Conservation (phyloP, 2,329 filamentous ascomycete genomes). For the Orbilia javanica region DNA sequence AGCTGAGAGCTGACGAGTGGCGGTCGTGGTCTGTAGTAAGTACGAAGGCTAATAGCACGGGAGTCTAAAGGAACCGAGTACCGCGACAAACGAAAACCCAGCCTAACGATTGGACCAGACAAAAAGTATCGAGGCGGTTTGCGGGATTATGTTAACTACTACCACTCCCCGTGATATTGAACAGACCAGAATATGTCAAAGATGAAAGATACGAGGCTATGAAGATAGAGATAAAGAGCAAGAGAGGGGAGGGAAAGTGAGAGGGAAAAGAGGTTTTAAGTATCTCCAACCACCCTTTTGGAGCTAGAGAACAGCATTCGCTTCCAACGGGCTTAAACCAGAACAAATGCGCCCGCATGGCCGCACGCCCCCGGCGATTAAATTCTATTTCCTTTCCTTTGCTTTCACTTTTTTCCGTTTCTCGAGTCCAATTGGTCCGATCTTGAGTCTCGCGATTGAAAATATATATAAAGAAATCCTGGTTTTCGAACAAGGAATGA, state of each 20-base stretch:
- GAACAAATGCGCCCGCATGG: slow-evolving; percentile 17
- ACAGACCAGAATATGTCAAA: background rate
- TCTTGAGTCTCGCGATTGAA: background rate
- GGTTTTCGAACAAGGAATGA: slow-evolving; percentile 16
- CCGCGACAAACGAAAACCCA: slow-evolving; percentile 23
- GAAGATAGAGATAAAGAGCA: slow-evolving; percentile 10
- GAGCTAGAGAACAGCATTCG: slow-evolving; percentile 24
- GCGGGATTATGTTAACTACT: slow-evolving; percentile 4
- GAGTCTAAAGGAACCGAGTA: background rate
- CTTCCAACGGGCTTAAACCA: slow-evolving; percentile 43
- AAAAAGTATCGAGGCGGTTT: slow-evolving; percentile 28
- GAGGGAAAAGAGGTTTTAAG: slow-evolving; percentile 29
- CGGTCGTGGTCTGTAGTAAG: too few relatives aligned
- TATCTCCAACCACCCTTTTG: slow-evolving; percentile 44
- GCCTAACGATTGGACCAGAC: background rate
- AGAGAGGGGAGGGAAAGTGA: slow-evolving; percentile 1
- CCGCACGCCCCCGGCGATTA: slow-evolving; percentile 43
- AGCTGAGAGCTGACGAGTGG: background rate
- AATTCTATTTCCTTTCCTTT: background rate
- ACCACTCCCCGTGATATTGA: background rate
- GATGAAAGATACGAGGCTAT: too few relatives aligned
- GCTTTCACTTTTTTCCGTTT: background rate
- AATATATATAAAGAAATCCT: background rate
- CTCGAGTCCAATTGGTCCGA: background rate
- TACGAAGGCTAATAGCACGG: background rate